phyloP scores from a whole-genome alignment of 768 basidiomycete genomes.

The Xerocomellus chrysenteron region DNA sequence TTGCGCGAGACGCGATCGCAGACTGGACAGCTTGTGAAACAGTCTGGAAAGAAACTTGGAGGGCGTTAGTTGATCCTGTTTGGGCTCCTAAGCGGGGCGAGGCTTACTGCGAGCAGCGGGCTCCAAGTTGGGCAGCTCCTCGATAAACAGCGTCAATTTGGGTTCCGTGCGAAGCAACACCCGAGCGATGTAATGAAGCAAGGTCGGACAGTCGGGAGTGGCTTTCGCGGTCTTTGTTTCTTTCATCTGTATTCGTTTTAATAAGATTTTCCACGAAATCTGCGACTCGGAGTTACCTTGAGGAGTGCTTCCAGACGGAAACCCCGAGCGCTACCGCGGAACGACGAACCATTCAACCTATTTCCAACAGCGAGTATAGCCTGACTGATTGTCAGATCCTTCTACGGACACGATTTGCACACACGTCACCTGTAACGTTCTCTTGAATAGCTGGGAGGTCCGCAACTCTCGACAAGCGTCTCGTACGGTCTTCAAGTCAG shows the following conservation, averaged over 20 bases:
- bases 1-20: constrained; percentile 54
- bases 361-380: constrained; percentile 79
- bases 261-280: not conserved
- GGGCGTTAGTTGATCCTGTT: not conserved
- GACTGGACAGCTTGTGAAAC: constrained; percentile 58
- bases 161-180: constrained; percentile 69
- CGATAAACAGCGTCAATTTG: constrained; percentile 64
- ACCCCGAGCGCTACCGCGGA: constrained; percentile 80
- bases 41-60: constrained; percentile 70
- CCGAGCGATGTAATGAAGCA: constrained; percentile 88
- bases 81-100: not conserved
- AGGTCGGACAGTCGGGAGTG: constrained; percentile 71
- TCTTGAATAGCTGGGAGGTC: constrained; percentile 61
- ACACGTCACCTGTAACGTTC: constrained; percentile 57
- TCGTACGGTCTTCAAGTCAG: constrained; percentile 73
- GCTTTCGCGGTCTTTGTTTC: constrained; percentile 78
- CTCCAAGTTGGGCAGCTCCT: constrained; percentile 79
- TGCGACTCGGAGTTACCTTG: constrained; percentile 53
- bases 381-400: constrained; percentile 34
- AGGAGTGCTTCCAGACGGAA: constrained; percentile 81
- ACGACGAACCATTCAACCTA: constrained; percentile 74
- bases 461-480: constrained; percentile 71
- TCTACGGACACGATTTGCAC: not conserved
- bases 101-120: constrained; percentile 72
- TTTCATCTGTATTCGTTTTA: constrained; percentile 54